Conservation (phyloP, 1,284 basidiomycete species). For the Sanghuangporus weigelae region DNA sequence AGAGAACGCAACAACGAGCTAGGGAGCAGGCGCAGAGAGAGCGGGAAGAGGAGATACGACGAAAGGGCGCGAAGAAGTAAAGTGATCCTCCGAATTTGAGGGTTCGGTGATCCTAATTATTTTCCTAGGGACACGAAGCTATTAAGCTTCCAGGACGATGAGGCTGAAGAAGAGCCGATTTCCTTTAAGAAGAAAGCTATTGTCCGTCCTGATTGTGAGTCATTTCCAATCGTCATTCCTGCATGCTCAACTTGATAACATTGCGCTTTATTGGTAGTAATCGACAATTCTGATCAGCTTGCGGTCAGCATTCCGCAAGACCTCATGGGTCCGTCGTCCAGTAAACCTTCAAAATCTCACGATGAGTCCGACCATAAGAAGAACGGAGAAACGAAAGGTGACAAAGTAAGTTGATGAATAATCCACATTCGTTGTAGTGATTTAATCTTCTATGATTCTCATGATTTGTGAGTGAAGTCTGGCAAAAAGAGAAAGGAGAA, state of each 20-base stretch:
- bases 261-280: constrained; percentile 36
- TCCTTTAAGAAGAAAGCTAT: constrained; percentile 75
- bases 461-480: constrained; percentile 17
- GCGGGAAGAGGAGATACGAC: constrained; percentile 67
- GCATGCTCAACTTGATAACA: not conserved
- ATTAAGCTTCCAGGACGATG: constrained; percentile 83
- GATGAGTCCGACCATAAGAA: not conserved
- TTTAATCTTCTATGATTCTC: not conserved
- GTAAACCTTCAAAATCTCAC: not conserved
- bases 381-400: not conserved
- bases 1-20: constrained; percentile 75
- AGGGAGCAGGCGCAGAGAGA: constrained; percentile 71
- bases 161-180: constrained; percentile 44
- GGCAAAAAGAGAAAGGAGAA: constrained; percentile 36
- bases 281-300: constrained; percentile 37
- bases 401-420: not conserved
- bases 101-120: constrained; percentile 9
- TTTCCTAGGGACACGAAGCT: constrained; percentile 73
- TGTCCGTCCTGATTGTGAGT: constrained; percentile 74
- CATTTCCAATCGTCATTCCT: not conserved
- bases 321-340: constrained; percentile 13
- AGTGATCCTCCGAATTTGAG: constrained; percentile 20
- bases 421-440: not conserved
- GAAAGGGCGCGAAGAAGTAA: constrained; percentile 82
- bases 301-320: constrained; percentile 23